Base-by-base conservation (phyloP, 2,329 filamentous ascomycete genomes). In the Aureobasidium sp. region DNA sequence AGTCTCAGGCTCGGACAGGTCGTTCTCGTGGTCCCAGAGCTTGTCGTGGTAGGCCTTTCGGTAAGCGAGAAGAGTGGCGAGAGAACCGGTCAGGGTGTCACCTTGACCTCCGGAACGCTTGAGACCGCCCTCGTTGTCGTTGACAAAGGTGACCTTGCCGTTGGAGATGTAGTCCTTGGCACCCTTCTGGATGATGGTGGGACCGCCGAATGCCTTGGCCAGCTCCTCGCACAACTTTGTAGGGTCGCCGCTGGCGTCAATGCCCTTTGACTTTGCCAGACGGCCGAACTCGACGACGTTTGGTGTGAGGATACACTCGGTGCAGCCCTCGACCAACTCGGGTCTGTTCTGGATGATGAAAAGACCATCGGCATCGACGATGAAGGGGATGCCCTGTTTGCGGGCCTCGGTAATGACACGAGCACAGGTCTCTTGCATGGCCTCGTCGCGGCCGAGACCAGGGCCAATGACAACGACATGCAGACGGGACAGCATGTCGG, bases 21-120 rank as follows among this genome's bases (percentile, higher is more conserved):
- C 76, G 27, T 75, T 74, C 12, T 78, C 79, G 66, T 81, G 78
- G 27, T 81, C 86, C 93, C 93, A 97, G 4, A 97, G 75, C 31
- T 82, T 81, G 63, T 96, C 89, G 60, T 91, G 79, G 74, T 99
- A 99, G 25, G 91, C 91, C 72, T 87, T 87, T 64, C 93, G 82
- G 87, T 93, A 99, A 1, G 85, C 92, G 66, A 97, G 76, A 67
- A 99, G 85, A 3, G 94, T 97, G 1, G 89, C 94, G 66, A 99
- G 78, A 37, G 87, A 87, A 1, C 94, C 94, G 0, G 94, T 97
- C 67, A 99, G 78, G 4, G 94, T 97, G 76, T 99, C 94, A 1
- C 94, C 94, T 76, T 99, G 94, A 0, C 94, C 94, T 52, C 93
- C 94, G 63, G 90, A 93, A 66, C 94, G 82, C 83, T 99, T 99